A percentile compares a stretch with the other conserved stretches of the same genome.
These are phyloP conservation scores for Pichia insulana DNA, from an alignment of 805 yeast genomes.

Conservation along the genomic window DNA sequence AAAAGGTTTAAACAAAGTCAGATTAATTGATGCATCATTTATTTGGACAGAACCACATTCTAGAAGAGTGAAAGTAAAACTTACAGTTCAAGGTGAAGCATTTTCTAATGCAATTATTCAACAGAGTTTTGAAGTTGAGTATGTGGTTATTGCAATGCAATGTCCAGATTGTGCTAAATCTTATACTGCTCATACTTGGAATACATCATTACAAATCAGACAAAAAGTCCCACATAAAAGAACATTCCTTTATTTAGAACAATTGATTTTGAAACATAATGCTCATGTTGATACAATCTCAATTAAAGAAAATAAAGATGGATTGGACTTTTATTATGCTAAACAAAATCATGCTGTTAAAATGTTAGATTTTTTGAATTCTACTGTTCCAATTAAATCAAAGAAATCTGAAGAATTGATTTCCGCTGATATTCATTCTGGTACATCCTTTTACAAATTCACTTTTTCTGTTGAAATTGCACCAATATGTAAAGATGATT, in stretches of 20 bases:
- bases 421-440: conserved; percentile 86
- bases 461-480: conserved; percentile 89
- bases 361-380: conserved; percentile 81
- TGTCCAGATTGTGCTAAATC: conserved; percentile 98
- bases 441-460: conserved; percentile 80
- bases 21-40: conserved; percentile 87
- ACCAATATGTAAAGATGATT: conserved; percentile 94
- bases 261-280: conserved; percentile 81
- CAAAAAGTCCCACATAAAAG: conserved; percentile 96
- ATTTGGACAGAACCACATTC: conserved; percentile 99
- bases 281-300: conserved; percentile 93
- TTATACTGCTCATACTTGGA: conserved; percentile 95
- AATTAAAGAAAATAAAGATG: conserved; percentile 87
- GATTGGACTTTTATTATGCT: conserved; percentile 86
- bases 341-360: conserved; percentile 87
- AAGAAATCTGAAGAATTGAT: conserved; percentile 87
- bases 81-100: conserved; percentile 96
- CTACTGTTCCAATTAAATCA: conserved; percentile 77
- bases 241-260: conserved; percentile 93
- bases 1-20: conserved; percentile 77
- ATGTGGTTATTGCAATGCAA: conserved; percentile 88
- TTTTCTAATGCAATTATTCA: conserved; percentile 85
- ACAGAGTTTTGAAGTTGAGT: conserved; percentile 91
- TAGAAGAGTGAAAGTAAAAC: conserved; percentile 80
- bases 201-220: conserved; percentile 94